Conservation (phyloP, 805 yeast genomes). For the Candida adriatica region DNA sequence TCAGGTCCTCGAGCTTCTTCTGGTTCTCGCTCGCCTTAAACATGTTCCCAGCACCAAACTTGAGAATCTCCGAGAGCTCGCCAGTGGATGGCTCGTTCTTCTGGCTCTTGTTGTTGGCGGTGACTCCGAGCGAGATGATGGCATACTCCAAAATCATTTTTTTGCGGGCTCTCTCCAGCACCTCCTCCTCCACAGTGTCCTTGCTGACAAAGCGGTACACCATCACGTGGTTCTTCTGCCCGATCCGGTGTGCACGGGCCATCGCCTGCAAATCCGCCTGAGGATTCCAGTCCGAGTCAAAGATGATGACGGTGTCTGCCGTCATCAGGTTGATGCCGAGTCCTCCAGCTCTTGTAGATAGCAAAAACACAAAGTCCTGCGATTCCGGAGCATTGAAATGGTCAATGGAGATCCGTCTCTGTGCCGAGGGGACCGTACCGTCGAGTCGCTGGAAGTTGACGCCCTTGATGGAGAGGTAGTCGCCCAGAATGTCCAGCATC, state of each 20-base stretch:
- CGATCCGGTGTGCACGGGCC: slow-evolving; percentile 99
- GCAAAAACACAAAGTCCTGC: slow-evolving; percentile 80
- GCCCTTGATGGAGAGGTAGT: slow-evolving; percentile 82
- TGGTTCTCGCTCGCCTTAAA: slow-evolving; percentile 90
- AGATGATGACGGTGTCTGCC: slow-evolving; percentile 96
- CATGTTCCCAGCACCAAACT: slow-evolving; percentile 98
- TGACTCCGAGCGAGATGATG: slow-evolving; percentile 90
- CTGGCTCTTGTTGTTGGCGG: slow-evolving; percentile 50
- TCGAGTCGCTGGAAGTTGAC: slow-evolving; percentile 86
- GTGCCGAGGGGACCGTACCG: slow-evolving; percentile 93
- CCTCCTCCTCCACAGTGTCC: slow-evolving; percentile 97
- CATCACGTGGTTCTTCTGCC: slow-evolving; percentile 98
- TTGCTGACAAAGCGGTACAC: slow-evolving; percentile 96
- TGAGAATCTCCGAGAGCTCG: slow-evolving; percentile 87
- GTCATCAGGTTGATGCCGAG: slow-evolving; percentile 98
- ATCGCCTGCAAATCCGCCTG: slow-evolving; percentile 98
- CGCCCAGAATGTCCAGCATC: slow-evolving; percentile 91
- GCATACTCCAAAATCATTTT: slow-evolving; percentile 99
- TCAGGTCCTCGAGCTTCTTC: slow-evolving; percentile 89
- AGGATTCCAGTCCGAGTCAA: slow-evolving; percentile 99
- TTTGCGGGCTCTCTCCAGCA: slow-evolving; percentile 91
- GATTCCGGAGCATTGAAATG: slow-evolving; percentile 94
- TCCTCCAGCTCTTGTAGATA: slow-evolving; percentile 98
- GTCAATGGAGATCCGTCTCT: slow-evolving; percentile 90
- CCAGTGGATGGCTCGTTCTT: slow-evolving; percentile 73